Evolutionary conservation across 2,329 filamentous ascomycete genomes (phyloP).

Genomic region (Tolypocladium cylindrosporum): DNA sequence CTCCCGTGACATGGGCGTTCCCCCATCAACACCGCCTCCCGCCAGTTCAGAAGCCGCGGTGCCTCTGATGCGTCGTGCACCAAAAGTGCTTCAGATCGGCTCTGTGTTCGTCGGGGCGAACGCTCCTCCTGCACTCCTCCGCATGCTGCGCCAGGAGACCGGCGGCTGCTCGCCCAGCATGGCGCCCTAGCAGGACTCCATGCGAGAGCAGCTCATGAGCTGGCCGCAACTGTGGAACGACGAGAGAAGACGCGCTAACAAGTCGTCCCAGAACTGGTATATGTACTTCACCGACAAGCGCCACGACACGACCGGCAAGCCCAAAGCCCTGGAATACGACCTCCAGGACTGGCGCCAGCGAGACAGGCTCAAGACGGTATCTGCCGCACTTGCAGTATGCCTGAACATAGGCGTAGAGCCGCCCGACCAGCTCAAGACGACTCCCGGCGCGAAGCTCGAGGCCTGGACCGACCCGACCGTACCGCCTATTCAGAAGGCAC

Average conservation of each 20-base stretch:
- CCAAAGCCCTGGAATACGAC: conserved; percentile 55
- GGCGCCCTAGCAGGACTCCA: neutral
- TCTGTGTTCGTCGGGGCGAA: neutral
- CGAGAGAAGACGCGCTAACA: conserved; percentile 1
- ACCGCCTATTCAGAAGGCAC: conserved; percentile 69
- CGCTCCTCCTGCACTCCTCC: neutral
- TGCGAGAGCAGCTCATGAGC: conserved; percentile 1
- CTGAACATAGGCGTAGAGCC: conserved; percentile 97
- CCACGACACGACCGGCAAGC: conserved; percentile 87
- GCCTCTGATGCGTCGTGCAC: neutral
- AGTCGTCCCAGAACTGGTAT: conserved; percentile 69
- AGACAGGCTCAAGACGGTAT: conserved; percentile 92
- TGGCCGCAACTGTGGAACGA: neutral
- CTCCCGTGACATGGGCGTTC: neutral
- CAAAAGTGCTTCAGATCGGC: neutral
- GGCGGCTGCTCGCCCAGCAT: neutral
- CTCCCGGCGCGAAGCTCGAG: conserved; percentile 84
- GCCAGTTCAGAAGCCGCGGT: neutral
- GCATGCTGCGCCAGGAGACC: neutral
- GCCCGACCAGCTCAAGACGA: conserved; percentile 92
- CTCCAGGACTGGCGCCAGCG: conserved; percentile 96
- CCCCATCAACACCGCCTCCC: neutral
- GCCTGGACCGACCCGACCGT: conserved; percentile 92
- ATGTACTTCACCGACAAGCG: conserved; percentile 99
- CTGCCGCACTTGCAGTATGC: conserved; percentile 86